A percentile compares a stretch with the other conserved stretches of the same genome.
phyloP scores from a whole-genome alignment of 495 filamentous ascomycete genomes.

The Xylaria bambusicola region DNA sequence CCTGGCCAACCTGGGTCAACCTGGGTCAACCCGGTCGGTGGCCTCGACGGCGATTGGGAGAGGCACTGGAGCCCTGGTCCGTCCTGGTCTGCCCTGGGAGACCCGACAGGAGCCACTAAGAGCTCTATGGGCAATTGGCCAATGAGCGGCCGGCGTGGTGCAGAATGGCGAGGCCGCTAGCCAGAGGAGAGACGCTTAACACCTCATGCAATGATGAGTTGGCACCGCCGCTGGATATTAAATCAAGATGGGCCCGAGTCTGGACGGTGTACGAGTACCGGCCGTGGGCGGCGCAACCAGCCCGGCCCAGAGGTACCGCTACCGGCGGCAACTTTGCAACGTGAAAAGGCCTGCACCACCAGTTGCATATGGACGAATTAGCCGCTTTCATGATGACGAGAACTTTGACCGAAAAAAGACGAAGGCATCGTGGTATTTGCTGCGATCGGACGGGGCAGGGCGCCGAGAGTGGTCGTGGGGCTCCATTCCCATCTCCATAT shows the following conservation, averaged over 20 bases:
- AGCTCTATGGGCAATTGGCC: slow-evolving; percentile 27
- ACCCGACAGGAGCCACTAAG: slow-evolving; percentile 37
- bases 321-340: slow-evolving; percentile 8
- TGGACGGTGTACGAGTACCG: slow-evolving; percentile 49
- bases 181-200: slow-evolving; percentile 57
- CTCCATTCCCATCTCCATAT: neutral
- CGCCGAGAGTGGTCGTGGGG: slow-evolving; percentile 14
- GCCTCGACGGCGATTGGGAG: slow-evolving; percentile 40
- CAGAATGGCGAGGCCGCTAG: slow-evolving; percentile 45
- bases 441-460: slow-evolving; percentile 8
- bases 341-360: slow-evolving; percentile 13
- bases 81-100: too few species aligned
- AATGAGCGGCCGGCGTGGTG: slow-evolving; percentile 24
- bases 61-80: slow-evolving; percentile 20
- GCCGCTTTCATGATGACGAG: slow-evolving; percentile 20
- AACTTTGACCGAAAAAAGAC: slow-evolving; percentile 22
- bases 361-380: slow-evolving; percentile 23
- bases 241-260: slow-evolving; percentile 56
- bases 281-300: slow-evolving; percentile 28
- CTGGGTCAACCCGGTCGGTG: slow-evolving; percentile 38
- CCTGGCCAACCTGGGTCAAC: slow-evolving; percentile 33
- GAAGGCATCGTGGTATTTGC: slow-evolving; percentile 16
- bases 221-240: slow-evolving; percentile 74
- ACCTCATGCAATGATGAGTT: slow-evolving; percentile 86
- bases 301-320: slow-evolving; percentile 18